Base-by-base conservation (phyloP, 768 basidiomycete species). In the Amanita pseudoporphyria region DNA sequence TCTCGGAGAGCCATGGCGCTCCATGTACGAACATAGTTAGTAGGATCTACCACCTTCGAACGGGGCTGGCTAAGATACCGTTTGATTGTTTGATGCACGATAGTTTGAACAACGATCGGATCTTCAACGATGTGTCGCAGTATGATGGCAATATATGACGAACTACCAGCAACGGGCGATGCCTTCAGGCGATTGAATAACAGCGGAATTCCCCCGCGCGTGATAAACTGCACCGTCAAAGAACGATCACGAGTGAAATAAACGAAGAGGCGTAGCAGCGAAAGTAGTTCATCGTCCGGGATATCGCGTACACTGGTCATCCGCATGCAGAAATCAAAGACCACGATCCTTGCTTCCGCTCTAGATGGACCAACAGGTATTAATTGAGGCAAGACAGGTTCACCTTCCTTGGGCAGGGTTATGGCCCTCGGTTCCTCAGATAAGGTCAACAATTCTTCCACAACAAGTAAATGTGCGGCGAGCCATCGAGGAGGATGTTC, bases 101-200 rank as follows among this genome's bases (percentile, higher is more conserved):
- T 73, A 9, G 69, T 70, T 49, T 79, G 75, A 37, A 98, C 62
- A 6, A 74, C 76, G 2, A 67, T 60, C 2, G 72, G 58, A 54
- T 93, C 89, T 65, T 99, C 96, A 43, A 94, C 79, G 46, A 90
- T 67, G 60, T 99, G 96, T 6, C 96, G 84, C n/a, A 97, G 71
- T 53, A 97, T 86, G 58, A 85, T 87, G 36, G 83, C 81, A 47
- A 92, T 77, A 62, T 92, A 90, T 0, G 87, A 81, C 40, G 90
- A 89, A 54, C 82, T 84, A 16, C 85, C 82, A 24, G 71, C 64
- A 7, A 82, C 78, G 13, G 82, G 73, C 0, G 80, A 69, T 14
- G 71, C 66, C 55, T 78, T 78, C 56, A 93, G 71, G 26, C 82
- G 78, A 47, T 74, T 71, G 66, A 95, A 82, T 16, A 96, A 69